Evolutionary conservation across 1,284 basidiomycete genomes (phyloP), one percentile per base, ranked within the genome.

Genomic region (Heterobasidion parviporum): DNA sequence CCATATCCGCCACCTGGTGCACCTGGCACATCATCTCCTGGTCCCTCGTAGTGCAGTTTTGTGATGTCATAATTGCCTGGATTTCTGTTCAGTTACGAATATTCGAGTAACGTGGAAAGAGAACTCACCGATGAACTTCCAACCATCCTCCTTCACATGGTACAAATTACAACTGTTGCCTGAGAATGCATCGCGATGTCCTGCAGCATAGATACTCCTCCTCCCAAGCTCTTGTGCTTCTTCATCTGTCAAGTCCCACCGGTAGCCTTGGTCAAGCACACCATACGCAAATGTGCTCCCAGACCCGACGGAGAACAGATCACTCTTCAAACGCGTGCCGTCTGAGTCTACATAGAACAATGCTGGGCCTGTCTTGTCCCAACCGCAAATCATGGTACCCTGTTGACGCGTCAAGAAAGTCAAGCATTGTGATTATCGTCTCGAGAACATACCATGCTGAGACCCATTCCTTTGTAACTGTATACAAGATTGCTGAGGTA

Each of bases 361-460:
- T 12, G 92, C 85, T n/a, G 96, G 96, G 0, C 97, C 96, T 9
- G 96, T 98, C 80, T 98, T 99, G 75, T 99, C 97, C 95, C 96
- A 99, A 33, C 97, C 97, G 66, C 95, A 98, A 62, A 99, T 97
- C 97, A 99, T 99, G 2, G 97, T 99, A 56, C 97, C 97, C 92
- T 94, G 61, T 4, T 26, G 8, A 36, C 12, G 20, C n/a, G n/a
- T 43, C 8, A n/a, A n/a, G 6, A 26, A 26, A 26, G 16, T 33
- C 38, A 16, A 43, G 34, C 38, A 54, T 33, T 14, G 50, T 3
- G 14, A 35, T 52, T 44, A 0, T 50, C 47, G 34, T 47, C 26
- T 26, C 26, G 26, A 26, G 26, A 43, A 68, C 80, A 41, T 58
- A 92, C 92, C 96, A 99, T 99, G 69, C 93, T 96, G 58, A 99